A percentile compares a stretch with the other conserved stretches of the same genome.
phyloP scores from a whole-genome alignment of 139 green algal species.

The Pedinophyceae sp. region DNA sequence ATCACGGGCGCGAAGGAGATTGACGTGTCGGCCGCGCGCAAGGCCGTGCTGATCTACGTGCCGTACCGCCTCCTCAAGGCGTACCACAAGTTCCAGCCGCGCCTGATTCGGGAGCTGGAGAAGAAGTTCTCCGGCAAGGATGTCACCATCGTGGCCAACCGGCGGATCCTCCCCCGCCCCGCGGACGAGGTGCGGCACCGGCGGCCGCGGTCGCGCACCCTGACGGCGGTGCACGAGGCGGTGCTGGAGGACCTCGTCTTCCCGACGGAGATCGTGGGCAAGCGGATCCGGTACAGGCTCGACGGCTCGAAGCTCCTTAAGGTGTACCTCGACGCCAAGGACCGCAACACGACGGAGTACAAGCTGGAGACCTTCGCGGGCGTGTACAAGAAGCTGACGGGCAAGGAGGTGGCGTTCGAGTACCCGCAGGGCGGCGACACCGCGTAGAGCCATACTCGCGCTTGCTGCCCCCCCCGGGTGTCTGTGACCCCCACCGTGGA shows the following conservation, averaged over 20 bases:
- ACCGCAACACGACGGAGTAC: slow-evolving; percentile 94
- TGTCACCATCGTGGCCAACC: slow-evolving; percentile 89
- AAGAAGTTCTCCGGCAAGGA: slow-evolving; percentile 99
- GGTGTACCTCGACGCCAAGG: slow-evolving; percentile 91
- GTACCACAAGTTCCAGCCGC: slow-evolving; percentile 96
- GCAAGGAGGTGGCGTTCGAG: slow-evolving; percentile 90
- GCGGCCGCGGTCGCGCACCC: slow-evolving; percentile 74
- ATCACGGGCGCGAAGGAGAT: slow-evolving; percentile 88
- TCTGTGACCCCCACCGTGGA: too few species aligned
- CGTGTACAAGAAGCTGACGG: slow-evolving; percentile 98
- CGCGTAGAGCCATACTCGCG: too few species aligned
- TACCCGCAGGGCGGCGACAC: too few species aligned
- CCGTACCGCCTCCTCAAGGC: slow-evolving; percentile 91
- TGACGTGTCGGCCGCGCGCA: slow-evolving; percentile 69
- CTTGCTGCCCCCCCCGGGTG: too few species aligned
- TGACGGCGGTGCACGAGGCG: slow-evolving; percentile 86
- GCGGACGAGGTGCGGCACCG: slow-evolving; percentile 14
- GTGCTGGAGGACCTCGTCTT: slow-evolving; percentile 93
- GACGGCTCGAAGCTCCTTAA: slow-evolving; percentile 74
- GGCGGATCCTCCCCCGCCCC: slow-evolving; percentile 76
- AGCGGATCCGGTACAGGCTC: slow-evolving; percentile 80
- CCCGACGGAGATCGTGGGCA: slow-evolving; percentile 98
- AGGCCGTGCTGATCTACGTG: slow-evolving; percentile 94
- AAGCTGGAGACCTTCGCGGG: slow-evolving; percentile 94
- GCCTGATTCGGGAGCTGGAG: slow-evolving; percentile 96